Evolutionary conservation across 2,329 filamentous ascomycete genomes (phyloP).

Genomic region (Cladosporium austrohemisphaericum): DNA sequence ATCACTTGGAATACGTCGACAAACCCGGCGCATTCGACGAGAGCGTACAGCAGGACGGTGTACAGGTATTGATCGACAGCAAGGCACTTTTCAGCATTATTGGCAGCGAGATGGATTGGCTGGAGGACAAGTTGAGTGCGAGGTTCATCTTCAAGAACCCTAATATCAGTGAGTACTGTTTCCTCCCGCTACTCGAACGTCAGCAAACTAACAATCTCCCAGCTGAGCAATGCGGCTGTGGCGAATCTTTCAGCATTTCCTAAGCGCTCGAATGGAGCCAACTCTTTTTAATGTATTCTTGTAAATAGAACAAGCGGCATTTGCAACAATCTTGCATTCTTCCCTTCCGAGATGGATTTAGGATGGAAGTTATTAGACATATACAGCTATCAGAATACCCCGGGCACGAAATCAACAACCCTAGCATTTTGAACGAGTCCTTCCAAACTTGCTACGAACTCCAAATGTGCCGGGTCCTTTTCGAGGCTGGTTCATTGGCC

Average conservation of each 20-base stretch:
- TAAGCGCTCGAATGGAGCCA: constrained; percentile 20
- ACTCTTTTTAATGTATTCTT: constrained; percentile 4
- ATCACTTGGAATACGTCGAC: constrained; percentile 92
- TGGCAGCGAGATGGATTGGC: constrained; percentile 98
- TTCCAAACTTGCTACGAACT: constrained; percentile 53
- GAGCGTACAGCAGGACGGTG: constrained; percentile 89
- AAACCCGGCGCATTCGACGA: constrained; percentile 87
- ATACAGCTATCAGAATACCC: constrained; percentile 29
- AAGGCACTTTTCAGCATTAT: constrained; percentile 98
- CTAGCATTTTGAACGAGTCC: constrained; percentile 51
- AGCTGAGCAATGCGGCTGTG: constrained; percentile 96
- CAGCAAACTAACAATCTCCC: constrained; percentile 22
- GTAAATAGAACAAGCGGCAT: constrained; percentile 14
- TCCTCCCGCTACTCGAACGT: not conserved
- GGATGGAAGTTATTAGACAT: not conserved
- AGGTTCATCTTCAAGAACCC: constrained; percentile 94
- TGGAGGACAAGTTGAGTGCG: constrained; percentile 89
- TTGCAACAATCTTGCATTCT: constrained; percentile 23
- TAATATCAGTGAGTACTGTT: constrained; percentile 79
- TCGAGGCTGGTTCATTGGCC: constrained; percentile 38
- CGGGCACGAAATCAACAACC: constrained; percentile 57
- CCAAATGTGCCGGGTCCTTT: constrained; percentile 61
- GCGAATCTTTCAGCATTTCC: constrained; percentile 77
- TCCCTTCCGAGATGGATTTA: not conserved
- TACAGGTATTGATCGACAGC: constrained; percentile 93